Evolutionary conservation across 345 rosid species (phyloP), one percentile per base, ranked within the genome.

Genomic region (Aquilaria sinensis): DNA sequence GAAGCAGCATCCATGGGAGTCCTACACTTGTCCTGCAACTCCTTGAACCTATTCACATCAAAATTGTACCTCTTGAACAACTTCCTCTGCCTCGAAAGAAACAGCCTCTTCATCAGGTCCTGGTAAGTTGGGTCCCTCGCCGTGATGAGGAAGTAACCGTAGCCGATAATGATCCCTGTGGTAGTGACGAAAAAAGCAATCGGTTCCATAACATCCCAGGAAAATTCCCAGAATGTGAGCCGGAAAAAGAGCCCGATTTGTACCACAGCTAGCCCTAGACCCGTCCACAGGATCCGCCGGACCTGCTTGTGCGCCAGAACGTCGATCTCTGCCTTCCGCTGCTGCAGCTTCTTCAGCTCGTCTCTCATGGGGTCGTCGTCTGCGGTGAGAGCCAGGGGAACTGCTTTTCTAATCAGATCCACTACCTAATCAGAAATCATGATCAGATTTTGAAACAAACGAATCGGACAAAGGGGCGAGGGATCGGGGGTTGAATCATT

Each of bases 121-220:
- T 90, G 95, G 68, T 94, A 94, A 3, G 95, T 79, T n/a, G 87
- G 98, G 63, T 92, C 98, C 75, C 91, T 87, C 4, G 97, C 72
- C 53, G 98, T 92, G 69, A 83, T 67, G 67, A 94, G 67, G 76
- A 94, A 94, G 75, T 90, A 94, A 51, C 92, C 97, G 64, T 90
- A 94, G 67, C 97, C 99, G 6, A 88, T 58, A 1, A 94, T 82
- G 30, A 94, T 61, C 51, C 96, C 84, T 1, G 88, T 75, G 16
- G 96, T 56, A 2, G 99, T 94, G 23, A 76, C 67, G 60, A 90
- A 94, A 73, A 92, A 92, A 0, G 93, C 86, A 30, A 92, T 81
- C 8, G 98, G 98, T 74, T 92, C 98, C 98, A 92, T 92, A 23
- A 92, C 91, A 75, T 92, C 98, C 98, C 98, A 92, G 9, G 98